Base-by-base conservation (phyloP, 441 rosid species). In the Cnidoscolus chayamansa region DNA sequence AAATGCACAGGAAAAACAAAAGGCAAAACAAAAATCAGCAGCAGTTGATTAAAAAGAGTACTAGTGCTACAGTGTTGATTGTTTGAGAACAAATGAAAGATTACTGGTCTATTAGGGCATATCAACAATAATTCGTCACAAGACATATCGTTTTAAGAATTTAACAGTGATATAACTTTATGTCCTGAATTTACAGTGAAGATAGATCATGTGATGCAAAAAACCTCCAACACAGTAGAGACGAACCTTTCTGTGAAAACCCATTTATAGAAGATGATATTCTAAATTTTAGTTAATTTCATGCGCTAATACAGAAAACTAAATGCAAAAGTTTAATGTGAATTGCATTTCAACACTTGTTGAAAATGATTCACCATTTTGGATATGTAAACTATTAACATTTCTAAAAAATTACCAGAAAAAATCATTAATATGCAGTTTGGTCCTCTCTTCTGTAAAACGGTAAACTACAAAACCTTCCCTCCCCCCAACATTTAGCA, bases 1-100 rank as follows among this genome's bases (percentile, higher is more conserved):
- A 65, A 64, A 63, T 11, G 68, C 75, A 67, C 71, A 49, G 63
- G 2, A 68, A 65, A 76, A 50, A 57, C 0, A 3, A 3, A 40
- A 40, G 7, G 10, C 32, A 40, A 58, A 16, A 20, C 17, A 53
- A 60, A 63, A 45, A 55, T n/a, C 59, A 11, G 9, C 66, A 70
- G 64, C 60, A 71, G 70, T 31, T 65, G 65, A 61, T 15, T 11
- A 40, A 51, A 65, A 25, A 61, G 61, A 58, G 32, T 31, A 19
- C 30, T 47, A 3, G 66, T 30, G 50, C 64, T 32, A 37, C 31
- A 31, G 43, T 15, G 30, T 50, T 47, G 1, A 11, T 48, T 59
- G 13, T 50, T 50, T 35, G 35, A n/a, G 15, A 16, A 11, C 5
- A 15, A 20, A 48, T 10, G 50, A 57, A 25, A 31, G 45, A 20